phyloP scores from a whole-genome alignment of 257 asterid genomes.

The Gynochthodes officinalis region DNA sequence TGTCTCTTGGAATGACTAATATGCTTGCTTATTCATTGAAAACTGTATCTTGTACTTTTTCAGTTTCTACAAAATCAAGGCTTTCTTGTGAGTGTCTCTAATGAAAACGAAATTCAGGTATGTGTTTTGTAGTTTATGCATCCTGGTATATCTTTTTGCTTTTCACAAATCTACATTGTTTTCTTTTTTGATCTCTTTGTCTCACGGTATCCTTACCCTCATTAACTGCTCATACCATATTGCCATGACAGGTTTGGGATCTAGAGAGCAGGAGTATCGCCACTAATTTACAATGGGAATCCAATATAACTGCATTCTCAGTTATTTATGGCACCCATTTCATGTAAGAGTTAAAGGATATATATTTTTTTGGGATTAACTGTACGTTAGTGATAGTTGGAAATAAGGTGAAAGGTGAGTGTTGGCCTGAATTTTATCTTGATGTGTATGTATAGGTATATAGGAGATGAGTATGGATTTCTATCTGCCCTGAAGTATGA shows the following conservation, averaged over 20 bases:
- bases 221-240: conserved; percentile 8
- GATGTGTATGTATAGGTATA: conserved; percentile 50
- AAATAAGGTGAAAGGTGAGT: conserved; percentile 18
- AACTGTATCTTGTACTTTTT: conserved; percentile 21
- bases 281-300: conserved; percentile 78
- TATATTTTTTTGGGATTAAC: conserved; percentile 8
- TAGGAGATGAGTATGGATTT: conserved; percentile 93
- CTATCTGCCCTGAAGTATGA: conserved; percentile 80
- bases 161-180: conserved; percentile 1
- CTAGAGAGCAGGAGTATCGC: conserved; percentile 70
- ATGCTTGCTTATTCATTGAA: neutral
- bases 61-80: conserved; percentile 99
- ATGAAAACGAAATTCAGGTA: conserved; percentile 93
- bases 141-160: conserved; percentile 7
- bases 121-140: conserved; percentile 4
- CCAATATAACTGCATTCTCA: conserved; percentile 84
- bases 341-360: conserved; percentile 55
- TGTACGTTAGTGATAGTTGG: conserved; percentile 3
- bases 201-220: neutral
- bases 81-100: conserved; percentile 75
- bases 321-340: conserved; percentile 68
- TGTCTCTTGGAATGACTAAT: neutral
- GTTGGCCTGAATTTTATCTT: conserved; percentile 21
- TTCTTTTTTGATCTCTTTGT: conserved; percentile 5
- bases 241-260: conserved; percentile 82